Base-by-base conservation (phyloP, 371 early-diverging fungal species). In the Mortierella sp. region DNA sequence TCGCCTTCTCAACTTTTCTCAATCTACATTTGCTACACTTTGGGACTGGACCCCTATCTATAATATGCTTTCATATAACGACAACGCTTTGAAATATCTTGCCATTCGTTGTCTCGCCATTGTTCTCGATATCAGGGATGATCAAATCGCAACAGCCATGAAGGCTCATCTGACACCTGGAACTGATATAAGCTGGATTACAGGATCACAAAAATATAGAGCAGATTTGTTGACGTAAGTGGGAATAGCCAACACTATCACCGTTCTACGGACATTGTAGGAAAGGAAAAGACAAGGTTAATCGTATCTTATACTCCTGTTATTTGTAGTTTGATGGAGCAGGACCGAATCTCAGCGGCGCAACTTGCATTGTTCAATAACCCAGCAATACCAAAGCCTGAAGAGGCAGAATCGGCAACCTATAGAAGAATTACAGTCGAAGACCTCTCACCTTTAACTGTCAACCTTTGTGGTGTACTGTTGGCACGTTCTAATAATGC, bases 31-130 rank as follows among this genome's bases (percentile, higher is more conserved):
- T 76, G 70, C 76, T n/a, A 69, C 87, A 16, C 66, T 93, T 13
- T 90, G 92, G 89, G 89, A 92, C 69, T 92, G 92, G 92, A 87
- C 88, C 10, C 88, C 92, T 9, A 60, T 92, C 4, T 90, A 89
- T 70, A 84, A 84, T 74, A 60, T 91, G 24, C 78, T 93, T 21
- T 68, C 76, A 52, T 85, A 82, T 65, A 83, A 84, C 21, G 83
- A 90, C 72, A 81, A 83, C 16, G 63, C 73, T 43, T 60, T 89
- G 67, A 89, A 88, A 53, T 91, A 89, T 66, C 75, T 88, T 21
- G 72, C 87, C 10, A 77, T 89, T 24, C 83, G 87, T n/a, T 90
- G 91, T 67, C 81, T 91, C 32, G 74, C 84, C 67, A 87, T 86
- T 66, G 87, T 87, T 0, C 88, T 88, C 64, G 85, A 84, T 21